Evolutionary conservation across 78 protist genomes (phyloP).

Genomic region (Dictyostelium firmibasis): DNA sequence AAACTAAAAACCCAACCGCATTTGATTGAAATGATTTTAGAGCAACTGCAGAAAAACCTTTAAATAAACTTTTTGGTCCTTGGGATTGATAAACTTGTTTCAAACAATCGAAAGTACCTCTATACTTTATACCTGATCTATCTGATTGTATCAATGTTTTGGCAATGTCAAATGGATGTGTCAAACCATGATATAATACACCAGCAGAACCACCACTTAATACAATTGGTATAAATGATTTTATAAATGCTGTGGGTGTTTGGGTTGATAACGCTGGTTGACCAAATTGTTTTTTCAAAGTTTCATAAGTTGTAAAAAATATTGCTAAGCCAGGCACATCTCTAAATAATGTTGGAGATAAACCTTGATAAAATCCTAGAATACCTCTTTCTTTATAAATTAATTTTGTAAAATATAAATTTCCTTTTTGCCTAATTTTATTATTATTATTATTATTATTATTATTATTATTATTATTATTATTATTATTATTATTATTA

Average conservation of each 20-base stretch:
- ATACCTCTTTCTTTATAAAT: slow-evolving; percentile 9
- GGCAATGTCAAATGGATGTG: neutral
- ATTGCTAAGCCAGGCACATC: slow-evolving; percentile 46
- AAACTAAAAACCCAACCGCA: slow-evolving; percentile 23
- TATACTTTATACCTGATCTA: neutral
- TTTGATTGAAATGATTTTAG: slow-evolving; percentile 3
- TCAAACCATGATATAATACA: neutral
- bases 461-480: neutral
- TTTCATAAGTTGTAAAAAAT: slow-evolving; percentile 34
- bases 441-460: neutral
- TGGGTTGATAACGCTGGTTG: neutral
- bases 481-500: neutral
- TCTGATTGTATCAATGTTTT: slow-evolving; percentile 43
- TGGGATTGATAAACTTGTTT: neutral
- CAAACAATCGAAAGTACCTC: slow-evolving; percentile 51
- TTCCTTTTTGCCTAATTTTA: neutral
- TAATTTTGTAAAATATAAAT: neutral
- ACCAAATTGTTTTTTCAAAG: neutral
- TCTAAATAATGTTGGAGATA: slow-evolving; percentile 4
- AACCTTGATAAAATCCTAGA: slow-evolving; percentile 18
- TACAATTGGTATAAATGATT: slow-evolving; percentile 1
- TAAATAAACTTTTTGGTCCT: slow-evolving; percentile 36
- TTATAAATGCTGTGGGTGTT: neutral
- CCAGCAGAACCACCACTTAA: slow-evolving; percentile 53
- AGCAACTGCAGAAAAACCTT: slow-evolving; percentile 45